A percentile compares a stretch with the other conserved stretches of the same genome.
These are phyloP conservation scores for Fennellomyces sp. DNA, from an alignment of 371 early-diverging fungal genomes.

Conservation along the genomic window DNA sequence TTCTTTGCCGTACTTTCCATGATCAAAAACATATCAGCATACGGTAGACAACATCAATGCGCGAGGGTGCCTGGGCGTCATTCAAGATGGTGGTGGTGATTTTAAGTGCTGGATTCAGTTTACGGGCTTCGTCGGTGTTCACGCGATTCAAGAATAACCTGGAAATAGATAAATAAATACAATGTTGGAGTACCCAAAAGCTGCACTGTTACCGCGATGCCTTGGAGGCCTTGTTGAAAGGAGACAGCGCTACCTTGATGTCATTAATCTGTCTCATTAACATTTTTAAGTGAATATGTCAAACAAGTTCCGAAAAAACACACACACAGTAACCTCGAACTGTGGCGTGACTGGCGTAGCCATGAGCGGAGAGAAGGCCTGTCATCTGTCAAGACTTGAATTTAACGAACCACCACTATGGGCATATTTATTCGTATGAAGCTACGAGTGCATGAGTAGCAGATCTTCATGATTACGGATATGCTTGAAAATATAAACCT, in stretches of 20 bases:
- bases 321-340: no score
- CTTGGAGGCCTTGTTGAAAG: constrained; percentile 46
- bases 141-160: constrained; percentile 65
- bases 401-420: no score
- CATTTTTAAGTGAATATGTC: constrained; percentile 24
- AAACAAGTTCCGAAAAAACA: no score
- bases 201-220: constrained; percentile 44
- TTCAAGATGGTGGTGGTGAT: constrained; percentile 50
- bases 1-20: not conserved
- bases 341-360: no score
- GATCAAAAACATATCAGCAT: constrained; percentile 20
- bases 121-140: constrained; percentile 52
- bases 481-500: no score
- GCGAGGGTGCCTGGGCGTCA: constrained; percentile 51
- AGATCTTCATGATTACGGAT: no score
- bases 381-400: no score
- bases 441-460: no score
- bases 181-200: not conserved
- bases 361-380: no score
- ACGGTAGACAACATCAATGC: constrained; percentile 58
- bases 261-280: constrained; percentile 50
- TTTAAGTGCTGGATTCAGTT: constrained; percentile 58
- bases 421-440: no score
- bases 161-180: not conserved
- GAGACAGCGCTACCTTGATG: constrained; percentile 50